Evolutionary conservation across 2,329 filamentous ascomycete genomes (phyloP).

Genomic region (Aureobasidium namibiae): DNA sequence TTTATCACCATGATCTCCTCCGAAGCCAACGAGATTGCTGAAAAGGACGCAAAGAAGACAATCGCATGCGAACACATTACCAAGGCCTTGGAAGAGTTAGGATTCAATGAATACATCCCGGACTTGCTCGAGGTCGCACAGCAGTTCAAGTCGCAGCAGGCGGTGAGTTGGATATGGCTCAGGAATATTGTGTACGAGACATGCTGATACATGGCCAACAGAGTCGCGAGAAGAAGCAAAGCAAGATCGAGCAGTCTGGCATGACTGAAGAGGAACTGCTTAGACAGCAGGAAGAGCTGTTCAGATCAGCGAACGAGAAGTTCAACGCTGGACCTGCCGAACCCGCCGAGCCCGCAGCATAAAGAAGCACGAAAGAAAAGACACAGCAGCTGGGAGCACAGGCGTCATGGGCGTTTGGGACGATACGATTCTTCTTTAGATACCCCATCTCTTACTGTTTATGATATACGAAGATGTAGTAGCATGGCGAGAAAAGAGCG

Average conservation of each 20-base stretch:
- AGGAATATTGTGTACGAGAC: too few species aligned
- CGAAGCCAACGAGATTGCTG: slow-evolving; percentile 96
- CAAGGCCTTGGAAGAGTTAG: slow-evolving; percentile 83
- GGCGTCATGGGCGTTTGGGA: slow-evolving; percentile 3
- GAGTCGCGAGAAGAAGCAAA: slow-evolving; percentile 93
- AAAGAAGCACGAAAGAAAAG: neutral
- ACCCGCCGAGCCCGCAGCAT: neutral
- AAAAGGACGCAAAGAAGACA: slow-evolving; percentile 98
- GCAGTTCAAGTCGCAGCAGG: slow-evolving; percentile 87
- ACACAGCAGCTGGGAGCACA: neutral
- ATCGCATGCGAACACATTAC: slow-evolving; percentile 98
- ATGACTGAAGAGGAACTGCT: slow-evolving; percentile 85
- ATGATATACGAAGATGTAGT: neutral
- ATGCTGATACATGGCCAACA: slow-evolving; percentile 30
- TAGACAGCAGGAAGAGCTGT: slow-evolving; percentile 82
- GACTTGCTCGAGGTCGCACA: slow-evolving; percentile 79
- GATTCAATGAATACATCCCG: slow-evolving; percentile 85
- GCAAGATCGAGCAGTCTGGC: slow-evolving; percentile 92
- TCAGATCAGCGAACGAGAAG: slow-evolving; percentile 69
- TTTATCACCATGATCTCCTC: slow-evolving; percentile 98
- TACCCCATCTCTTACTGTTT: slow-evolving; percentile 4
- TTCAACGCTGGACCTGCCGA: slow-evolving; percentile 41
- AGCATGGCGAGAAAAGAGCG: neutral
- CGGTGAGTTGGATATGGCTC: slow-evolving; percentile 51
- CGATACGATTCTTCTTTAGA: slow-evolving; percentile 10